Evolutionary conservation across 1,139 yeast genomes (phyloP), one percentile per base, ranked within the genome.

Genomic region (Yamadazyma spencermartinsiae): DNA sequence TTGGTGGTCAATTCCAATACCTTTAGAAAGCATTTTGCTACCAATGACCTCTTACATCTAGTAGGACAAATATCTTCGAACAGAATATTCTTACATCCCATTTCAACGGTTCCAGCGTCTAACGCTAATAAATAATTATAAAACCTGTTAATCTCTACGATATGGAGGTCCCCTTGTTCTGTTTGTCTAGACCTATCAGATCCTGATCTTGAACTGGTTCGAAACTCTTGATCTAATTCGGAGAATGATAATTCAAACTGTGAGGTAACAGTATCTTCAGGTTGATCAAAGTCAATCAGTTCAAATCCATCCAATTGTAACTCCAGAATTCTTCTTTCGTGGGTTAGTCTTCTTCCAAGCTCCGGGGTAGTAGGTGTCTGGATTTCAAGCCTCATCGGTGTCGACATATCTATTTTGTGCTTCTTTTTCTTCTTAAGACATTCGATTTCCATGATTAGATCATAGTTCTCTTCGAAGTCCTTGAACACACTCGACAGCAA

Each of bases 11-110:
- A 54, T 33, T 69, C 65, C 31, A 74, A 54, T 1, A 72, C 41
- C 35, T 68, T 63, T 11, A 66, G 51, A 45, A 74, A 70, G 2
- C 76, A 62, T 36, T 58, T 64, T 11, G 67, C 71, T 12, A 71
- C 72, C 20, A 65, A 50, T 12, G 54, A 48, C 40, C 56, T 54
- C 12, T 39, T 31, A 19, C 46, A 42, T 12, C 38, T 32, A 1
- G 11, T 7, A 4, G 52, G 51, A 39, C 53, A 49, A 11, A 49
- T 36, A 12, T 35, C 31, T 2, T 15, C n/a, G 26, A 45, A 16
- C 21, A 20, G 14, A 42, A 31, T 20, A 28, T 25, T n/a, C n/a
- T 12, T 12, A 7, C 24, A n/a, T n/a, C 7, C 19, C 12, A 6
- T 19, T 30, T 30, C 25, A 9, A 13, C 8, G 23, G 12, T 14